Conservation (phyloP, 345 rosid genomes). For the Microthlaspi erraticum region DNA sequence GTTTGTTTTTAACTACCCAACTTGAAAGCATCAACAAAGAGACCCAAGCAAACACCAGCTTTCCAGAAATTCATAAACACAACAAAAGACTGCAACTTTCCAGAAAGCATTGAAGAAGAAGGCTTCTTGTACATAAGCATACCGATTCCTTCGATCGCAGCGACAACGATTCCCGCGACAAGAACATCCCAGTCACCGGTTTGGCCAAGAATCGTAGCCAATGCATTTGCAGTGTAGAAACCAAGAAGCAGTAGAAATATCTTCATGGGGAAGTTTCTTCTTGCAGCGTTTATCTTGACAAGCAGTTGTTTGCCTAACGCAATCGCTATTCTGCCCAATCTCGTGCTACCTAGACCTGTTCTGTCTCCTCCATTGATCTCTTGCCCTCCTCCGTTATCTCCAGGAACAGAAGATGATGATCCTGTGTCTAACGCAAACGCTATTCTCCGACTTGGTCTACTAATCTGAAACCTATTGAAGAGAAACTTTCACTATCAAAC, state of each 20-base stretch:
- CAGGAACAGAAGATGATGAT: conserved; percentile 57
- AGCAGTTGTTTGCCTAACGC: conserved; percentile 77
- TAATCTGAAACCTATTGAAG: conserved; percentile 50
- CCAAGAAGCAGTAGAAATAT: conserved; percentile 83
- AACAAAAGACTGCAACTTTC: conserved; percentile 76
- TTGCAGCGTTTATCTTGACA: conserved; percentile 75
- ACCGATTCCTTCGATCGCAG: conserved; percentile 95
- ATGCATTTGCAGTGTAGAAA: conserved; percentile 95
- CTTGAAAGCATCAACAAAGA: conserved; percentile 97
- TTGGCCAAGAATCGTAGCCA: conserved; percentile 97
- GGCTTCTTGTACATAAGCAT: conserved; percentile 81
- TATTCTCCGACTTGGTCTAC: conserved; percentile 57
- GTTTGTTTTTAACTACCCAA: conserved; percentile 62
- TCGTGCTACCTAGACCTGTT: conserved; percentile 74
- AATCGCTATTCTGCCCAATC: conserved; percentile 84
- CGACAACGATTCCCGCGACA: conserved; percentile 92
- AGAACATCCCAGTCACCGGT: conserved; percentile 98
- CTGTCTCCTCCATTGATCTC: conserved; percentile 60
- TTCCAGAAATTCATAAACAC: conserved; percentile 90
- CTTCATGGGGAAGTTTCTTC: conserved; percentile 92
- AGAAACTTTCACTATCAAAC: neutral
- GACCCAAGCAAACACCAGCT: conserved; percentile 96
- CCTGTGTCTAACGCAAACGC: conserved; percentile 82
- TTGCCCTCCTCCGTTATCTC: conserved; percentile 52
- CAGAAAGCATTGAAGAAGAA: conserved; percentile 52